phyloP scores from a whole-genome alignment of 495 filamentous ascomycete genomes.

The Podospora sp. region DNA sequence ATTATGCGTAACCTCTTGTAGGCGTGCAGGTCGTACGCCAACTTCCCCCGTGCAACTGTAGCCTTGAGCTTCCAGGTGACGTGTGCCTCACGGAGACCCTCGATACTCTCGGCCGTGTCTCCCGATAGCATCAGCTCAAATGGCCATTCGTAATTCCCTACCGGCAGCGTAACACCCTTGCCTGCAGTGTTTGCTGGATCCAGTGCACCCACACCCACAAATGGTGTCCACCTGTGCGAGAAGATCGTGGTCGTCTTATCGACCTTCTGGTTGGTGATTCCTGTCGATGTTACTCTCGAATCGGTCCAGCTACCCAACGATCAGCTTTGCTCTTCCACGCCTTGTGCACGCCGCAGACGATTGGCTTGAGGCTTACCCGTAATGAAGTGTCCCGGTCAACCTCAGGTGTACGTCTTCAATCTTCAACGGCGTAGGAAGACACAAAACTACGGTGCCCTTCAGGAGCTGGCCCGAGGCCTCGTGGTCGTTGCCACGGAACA shows the following conservation, averaged over 20 bases:
- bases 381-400: constrained; percentile 68
- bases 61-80: constrained; percentile 89
- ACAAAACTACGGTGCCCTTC: constrained; percentile 75
- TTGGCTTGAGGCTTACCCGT: constrained; percentile 56
- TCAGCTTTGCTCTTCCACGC: constrained; percentile 19
- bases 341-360: neutral
- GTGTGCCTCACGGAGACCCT: constrained; percentile 77
- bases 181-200: constrained; percentile 7
- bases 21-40: constrained; percentile 76
- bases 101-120: constrained; percentile 80
- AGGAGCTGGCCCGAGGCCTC: constrained; percentile 76
- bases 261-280: constrained; percentile 51
- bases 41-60: constrained; percentile 75
- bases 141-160: constrained; percentile 88
- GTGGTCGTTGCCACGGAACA: constrained; percentile 73
- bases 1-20: constrained; percentile 84
- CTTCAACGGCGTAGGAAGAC: constrained; percentile 66
- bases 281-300: constrained; percentile 50
- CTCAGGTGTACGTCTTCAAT: constrained; percentile 73
- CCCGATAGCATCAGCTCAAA: constrained; percentile 81
- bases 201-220: constrained; percentile 41
- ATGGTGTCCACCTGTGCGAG: constrained; percentile 51
- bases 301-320: constrained; percentile 49
- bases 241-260: constrained; percentile 49
- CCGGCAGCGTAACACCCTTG: constrained; percentile 61